phyloP scores from a whole-genome alignment of 2,329 filamentous ascomycete genomes.

The Fusarium sp. region DNA sequence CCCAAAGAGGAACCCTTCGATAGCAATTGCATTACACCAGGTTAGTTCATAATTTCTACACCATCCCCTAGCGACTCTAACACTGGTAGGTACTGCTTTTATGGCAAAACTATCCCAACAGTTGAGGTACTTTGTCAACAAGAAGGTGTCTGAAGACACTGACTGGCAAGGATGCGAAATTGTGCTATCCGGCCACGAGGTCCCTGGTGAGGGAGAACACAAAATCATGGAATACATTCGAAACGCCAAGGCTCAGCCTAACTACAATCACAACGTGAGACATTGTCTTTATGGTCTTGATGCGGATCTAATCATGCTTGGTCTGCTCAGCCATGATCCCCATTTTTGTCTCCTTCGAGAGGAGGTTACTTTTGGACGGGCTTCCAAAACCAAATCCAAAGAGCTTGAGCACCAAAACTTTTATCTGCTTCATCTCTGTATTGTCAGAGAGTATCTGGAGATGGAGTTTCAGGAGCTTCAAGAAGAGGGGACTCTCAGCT shows the following conservation, averaged over 20 bases:
- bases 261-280: conserved; percentile 91
- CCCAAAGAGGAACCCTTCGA: conserved; percentile 97
- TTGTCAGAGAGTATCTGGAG: conserved; percentile 96
- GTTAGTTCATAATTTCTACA: conserved; percentile 52
- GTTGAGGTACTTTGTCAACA: conserved; percentile 98
- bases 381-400: conserved; percentile 89
- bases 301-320: conserved; percentile 98
- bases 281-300: conserved; percentile 98
- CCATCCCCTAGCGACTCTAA: conserved; percentile 30
- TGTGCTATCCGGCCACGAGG: conserved; percentile 96
- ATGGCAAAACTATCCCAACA: conserved; percentile 97
- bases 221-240: conserved; percentile 99
- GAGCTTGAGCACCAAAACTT: conserved; percentile 99
- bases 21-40: conserved; percentile 98
- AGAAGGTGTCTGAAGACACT: conserved; percentile 95
- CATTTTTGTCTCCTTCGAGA: conserved; percentile 98
- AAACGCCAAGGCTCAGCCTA: conserved; percentile 93
- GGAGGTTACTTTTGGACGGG: conserved; percentile 95
- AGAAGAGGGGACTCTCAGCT: conserved; percentile 75
- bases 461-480: conserved; percentile 96
- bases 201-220: conserved; percentile 97
- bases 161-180: conserved; percentile 99
- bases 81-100: conserved; percentile 78
- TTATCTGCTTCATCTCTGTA: conserved; percentile 95
- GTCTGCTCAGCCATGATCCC: conserved; percentile 94